Base-by-base conservation (phyloP, 2,329 filamentous ascomycete genomes). In the Aspergillus amoenus region DNA sequence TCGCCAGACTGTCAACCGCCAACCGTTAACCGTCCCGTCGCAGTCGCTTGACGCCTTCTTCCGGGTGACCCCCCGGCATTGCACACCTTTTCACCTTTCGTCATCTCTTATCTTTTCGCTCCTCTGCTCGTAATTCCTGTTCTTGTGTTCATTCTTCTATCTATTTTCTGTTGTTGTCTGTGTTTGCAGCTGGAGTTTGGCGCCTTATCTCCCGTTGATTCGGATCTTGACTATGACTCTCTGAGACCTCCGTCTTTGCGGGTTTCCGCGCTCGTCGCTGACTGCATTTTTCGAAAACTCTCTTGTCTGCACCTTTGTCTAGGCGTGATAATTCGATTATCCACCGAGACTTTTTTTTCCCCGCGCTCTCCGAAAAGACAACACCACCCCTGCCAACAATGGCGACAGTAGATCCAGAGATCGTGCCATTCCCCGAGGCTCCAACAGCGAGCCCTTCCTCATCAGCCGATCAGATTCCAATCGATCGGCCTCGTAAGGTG, bases 401-500 rank as follows among this genome's bases (percentile, higher is more conserved):
- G 73, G 62, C 70, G 51, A 60, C 70, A 42, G 61, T 66, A 24
- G 46, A 64, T 41, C 57, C 70, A 44, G 66, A 68, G 56, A 66
- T 71, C 48, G 52, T 66, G 22, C 64, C 69, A 43, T 70, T 70
- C 40, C 68, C 76, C 17, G 72, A 65, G 44, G 56, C 61, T 13
- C 63, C 66, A 47, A 72, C 74, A 5, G 64, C 61, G 18, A 77
- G 68, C 55, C 70, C 74, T 42, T 60, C 66, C 48, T 71, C 73
- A 13, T 65, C 66, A 12, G 58, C 64, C 32, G 74, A 69, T 4
- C 68, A 73, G 59, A 73, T 75, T 13, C 70, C 75, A 4, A 58
- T 73, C 49, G 76, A 76, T 30, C 73, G 72, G 40, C 75, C 74
- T 3, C 79, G 78, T 24, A 91, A 88, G 73, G 79, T 84, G 56